phyloP scores from a whole-genome alignment of 371 early-diverging fungal species.

The Umbelopsis sp. region DNA sequence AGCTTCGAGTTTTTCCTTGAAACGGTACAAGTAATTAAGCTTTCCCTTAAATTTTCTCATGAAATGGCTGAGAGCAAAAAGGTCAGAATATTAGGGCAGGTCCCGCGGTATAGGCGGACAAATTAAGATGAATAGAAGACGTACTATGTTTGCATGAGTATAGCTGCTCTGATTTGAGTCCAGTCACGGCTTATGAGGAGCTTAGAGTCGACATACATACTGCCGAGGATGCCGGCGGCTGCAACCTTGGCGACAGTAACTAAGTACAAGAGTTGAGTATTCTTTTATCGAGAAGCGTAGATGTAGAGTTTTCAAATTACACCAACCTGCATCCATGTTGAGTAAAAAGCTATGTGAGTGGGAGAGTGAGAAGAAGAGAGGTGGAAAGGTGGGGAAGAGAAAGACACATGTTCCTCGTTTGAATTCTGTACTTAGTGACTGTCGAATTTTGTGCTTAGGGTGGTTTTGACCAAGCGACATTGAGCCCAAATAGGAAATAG shows the following conservation, averaged over 20 bases:
- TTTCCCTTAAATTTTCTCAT: constrained; percentile 27
- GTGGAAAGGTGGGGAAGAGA: constrained; percentile 12
- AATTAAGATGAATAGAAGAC: background rate
- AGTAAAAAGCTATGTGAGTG: too few species aligned
- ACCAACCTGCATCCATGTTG: constrained; percentile 10
- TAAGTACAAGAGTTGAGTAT: background rate
- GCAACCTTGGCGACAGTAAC: constrained; percentile 26
- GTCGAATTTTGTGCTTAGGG: background rate
- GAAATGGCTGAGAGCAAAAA: constrained; percentile 16
- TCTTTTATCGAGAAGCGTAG: background rate
- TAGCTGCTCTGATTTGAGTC: constrained; percentile 31
- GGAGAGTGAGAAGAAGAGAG: background rate
- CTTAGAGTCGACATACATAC: constrained; percentile 39
- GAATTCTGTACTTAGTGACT: background rate
- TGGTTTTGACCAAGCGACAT: constrained; percentile 15
- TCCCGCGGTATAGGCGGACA: background rate
- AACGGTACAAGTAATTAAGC: constrained; percentile 33
- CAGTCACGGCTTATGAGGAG: constrained; percentile 30
- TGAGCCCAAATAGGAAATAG: constrained; percentile 15
- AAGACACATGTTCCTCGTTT: constrained; percentile 9
- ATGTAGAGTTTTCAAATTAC: background rate
- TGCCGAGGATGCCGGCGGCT: constrained; percentile 35
- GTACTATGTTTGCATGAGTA: constrained; percentile 30
- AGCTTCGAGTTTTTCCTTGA: constrained; percentile 32
- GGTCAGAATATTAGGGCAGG: background rate